A percentile compares a stretch with the other conserved stretches of the same genome.
These are phyloP conservation scores for Exophiala calicioides DNA, from an alignment of 2,329 filamentous ascomycete species.

Conservation along the genomic window DNA sequence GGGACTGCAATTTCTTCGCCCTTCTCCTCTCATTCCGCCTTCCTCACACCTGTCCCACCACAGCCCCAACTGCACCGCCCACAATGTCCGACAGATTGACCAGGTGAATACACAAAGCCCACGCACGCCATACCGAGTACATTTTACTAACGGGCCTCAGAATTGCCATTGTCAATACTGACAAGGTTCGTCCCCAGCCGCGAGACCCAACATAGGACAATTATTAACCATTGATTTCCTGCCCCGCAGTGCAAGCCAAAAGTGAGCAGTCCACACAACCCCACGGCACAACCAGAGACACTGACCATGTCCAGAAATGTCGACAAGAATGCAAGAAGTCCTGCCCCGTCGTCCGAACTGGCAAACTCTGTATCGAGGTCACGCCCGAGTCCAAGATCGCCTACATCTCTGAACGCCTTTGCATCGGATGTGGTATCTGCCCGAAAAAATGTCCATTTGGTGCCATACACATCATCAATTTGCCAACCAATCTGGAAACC, in stretches of 20 bases:
- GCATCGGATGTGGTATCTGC: slow-evolving; percentile 99
- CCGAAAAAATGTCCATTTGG: slow-evolving; percentile 99
- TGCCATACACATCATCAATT: slow-evolving; percentile 99
- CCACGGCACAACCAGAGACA: slow-evolving; percentile 2
- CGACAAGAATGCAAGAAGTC: slow-evolving; percentile 99
- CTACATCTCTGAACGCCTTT: slow-evolving; percentile 94
- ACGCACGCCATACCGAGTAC: no score
- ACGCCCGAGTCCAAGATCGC: slow-evolving; percentile 84
- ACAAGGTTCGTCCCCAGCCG: slow-evolving; percentile 66
- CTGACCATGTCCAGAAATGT: slow-evolving; percentile 72
- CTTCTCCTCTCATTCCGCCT: not conserved
- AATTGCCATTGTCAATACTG: slow-evolving; percentile 97
- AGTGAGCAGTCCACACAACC: slow-evolving; percentile 49
- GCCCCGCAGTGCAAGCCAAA: slow-evolving; percentile 77
- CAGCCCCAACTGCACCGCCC: slow-evolving; percentile 28
- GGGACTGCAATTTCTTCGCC: not conserved
- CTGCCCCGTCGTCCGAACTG: slow-evolving; percentile 93
- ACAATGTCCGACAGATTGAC: slow-evolving; percentile 92
- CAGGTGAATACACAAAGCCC: no score
- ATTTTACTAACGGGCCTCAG: no score
- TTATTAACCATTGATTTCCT: slow-evolving; percentile 42
- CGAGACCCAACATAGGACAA: slow-evolving; percentile 25
- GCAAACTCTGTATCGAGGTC: slow-evolving; percentile 98
- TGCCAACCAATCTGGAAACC: slow-evolving; percentile 97
- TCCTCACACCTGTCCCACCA: not conserved